These are phyloP conservation scores for Piedraia hortae DNA, from an alignment of 2,329 filamentous ascomycete species.

Conservation along the genomic window DNA sequence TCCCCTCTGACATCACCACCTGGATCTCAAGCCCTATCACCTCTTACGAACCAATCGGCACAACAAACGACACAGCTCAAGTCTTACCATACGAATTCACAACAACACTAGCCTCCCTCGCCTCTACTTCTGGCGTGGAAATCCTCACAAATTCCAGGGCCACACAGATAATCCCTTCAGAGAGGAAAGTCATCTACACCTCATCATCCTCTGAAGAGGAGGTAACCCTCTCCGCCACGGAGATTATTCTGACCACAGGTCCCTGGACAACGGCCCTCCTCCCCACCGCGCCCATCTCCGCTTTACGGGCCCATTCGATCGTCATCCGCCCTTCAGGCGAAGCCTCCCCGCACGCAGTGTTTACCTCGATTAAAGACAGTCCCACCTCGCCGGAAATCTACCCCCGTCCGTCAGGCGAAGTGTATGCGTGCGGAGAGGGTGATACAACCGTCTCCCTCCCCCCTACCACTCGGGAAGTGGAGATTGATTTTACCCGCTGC, in stretches of 20 bases:
- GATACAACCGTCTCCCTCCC: conserved; percentile 53
- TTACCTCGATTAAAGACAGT: conserved; percentile 52
- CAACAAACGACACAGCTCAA: conserved; percentile 57
- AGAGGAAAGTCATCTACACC: conserved; percentile 37
- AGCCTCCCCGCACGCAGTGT: conserved; percentile 50
- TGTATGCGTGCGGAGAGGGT: conserved; percentile 84
- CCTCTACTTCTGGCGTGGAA: conserved; percentile 28
- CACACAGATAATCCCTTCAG: too few relatives aligned
- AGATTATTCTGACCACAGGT: conserved; percentile 31
- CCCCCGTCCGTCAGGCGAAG: conserved; percentile 60
- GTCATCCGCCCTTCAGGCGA: conserved; percentile 29
- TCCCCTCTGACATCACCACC: conserved; percentile 60
- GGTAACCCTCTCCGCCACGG: conserved; percentile 25
- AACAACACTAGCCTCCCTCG: conserved; percentile 50
- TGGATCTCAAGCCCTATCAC: conserved; percentile 51
- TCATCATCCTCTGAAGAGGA: conserved; percentile 14
- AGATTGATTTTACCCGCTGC: conserved; percentile 48
- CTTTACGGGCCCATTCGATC: conserved; percentile 34
- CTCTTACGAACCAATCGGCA: conserved; percentile 63
- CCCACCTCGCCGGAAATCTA: conserved; percentile 79
- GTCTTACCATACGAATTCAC: conserved; percentile 87
- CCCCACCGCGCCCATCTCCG: conserved; percentile 28
- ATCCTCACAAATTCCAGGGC: conserved; percentile 38
- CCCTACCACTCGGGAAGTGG: conserved; percentile 43
- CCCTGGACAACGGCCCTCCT: conserved; percentile 31